Conservation (phyloP, 2,329 filamentous ascomycete genomes). For the Colletotrichum sp. region DNA sequence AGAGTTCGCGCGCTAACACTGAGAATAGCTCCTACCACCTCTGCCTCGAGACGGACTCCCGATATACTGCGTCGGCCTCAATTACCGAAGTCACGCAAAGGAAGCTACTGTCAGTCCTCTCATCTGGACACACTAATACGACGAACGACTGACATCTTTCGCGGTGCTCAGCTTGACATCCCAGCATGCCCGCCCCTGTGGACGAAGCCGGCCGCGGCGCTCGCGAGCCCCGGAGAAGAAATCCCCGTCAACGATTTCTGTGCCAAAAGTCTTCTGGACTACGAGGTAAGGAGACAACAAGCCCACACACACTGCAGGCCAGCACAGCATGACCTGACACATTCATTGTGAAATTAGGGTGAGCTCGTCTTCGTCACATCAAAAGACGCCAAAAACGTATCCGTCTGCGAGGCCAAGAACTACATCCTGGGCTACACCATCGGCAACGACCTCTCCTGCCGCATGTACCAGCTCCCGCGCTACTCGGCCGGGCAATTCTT, state of each 20-base stretch:
- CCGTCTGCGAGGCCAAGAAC: slow-evolving; percentile 48
- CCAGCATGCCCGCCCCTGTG: neutral
- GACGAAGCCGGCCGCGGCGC: neutral
- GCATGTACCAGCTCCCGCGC: slow-evolving; percentile 53
- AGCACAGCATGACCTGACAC: neutral
- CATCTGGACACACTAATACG: no score
- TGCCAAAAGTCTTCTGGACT: neutral
- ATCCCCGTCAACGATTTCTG: neutral
- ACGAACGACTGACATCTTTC: neutral
- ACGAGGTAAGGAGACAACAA: neutral
- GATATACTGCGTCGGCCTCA: neutral
- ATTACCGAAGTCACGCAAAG: neutral
- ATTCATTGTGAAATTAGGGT: neutral
- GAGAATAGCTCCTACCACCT: neutral
- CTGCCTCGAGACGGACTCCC: neutral
- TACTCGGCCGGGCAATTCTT: slow-evolving; percentile 26
- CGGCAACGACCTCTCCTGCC: slow-evolving; percentile 57
- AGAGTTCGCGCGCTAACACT: neutral
- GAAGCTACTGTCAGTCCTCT: neutral
- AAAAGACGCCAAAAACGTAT: slow-evolving; percentile 50
- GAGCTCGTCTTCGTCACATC: slow-evolving; percentile 25
- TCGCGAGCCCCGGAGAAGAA: neutral
- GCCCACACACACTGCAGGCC: neutral
- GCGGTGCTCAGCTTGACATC: neutral
- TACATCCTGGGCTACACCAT: slow-evolving; percentile 63